phyloP scores from a whole-genome alignment of 2,329 filamentous ascomycete genomes.

The Capronia americana region DNA sequence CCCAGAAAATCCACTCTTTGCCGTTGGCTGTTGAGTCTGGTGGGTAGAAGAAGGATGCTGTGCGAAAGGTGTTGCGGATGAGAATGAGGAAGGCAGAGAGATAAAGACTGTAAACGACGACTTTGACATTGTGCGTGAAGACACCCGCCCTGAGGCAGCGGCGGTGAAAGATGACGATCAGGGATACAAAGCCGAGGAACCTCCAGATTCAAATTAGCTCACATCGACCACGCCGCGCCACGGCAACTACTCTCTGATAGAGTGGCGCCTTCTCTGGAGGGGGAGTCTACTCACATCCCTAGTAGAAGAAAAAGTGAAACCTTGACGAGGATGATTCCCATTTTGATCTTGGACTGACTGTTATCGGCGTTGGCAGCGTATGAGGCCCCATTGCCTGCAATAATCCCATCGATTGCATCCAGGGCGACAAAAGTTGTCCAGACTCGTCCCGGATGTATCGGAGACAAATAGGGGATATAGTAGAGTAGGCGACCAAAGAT shows the following conservation, averaged over 20 bases:
- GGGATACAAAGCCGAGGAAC: conserved; percentile 56
- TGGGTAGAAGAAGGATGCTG: conserved; percentile 56
- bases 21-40: conserved; percentile 45
- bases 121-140: conserved; percentile 52
- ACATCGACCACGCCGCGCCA: not conserved
- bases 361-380: conserved; percentile 37
- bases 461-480: conserved; percentile 55
- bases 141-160: conserved; percentile 50
- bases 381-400: conserved; percentile 57
- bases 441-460: conserved; percentile 62
- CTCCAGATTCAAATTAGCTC: conserved; percentile 6
- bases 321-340: conserved; percentile 56
- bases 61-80: conserved; percentile 59
- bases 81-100: conserved; percentile 47
- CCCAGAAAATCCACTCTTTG: conserved; percentile 60
- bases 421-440: conserved; percentile 65
- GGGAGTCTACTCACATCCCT: conserved; percentile 42
- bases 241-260: not conserved
- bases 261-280: not conserved
- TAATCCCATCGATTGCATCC: conserved; percentile 55
- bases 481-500: conserved; percentile 60
- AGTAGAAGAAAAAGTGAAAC: conserved; percentile 59
- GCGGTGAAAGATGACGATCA: conserved; percentile 56
- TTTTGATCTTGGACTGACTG: conserved; percentile 46
- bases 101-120: conserved; percentile 53